A percentile compares a stretch with the other conserved stretches of the same genome.
Evolutionary conservation across 148 eudicot species (phyloP).

Genomic region (Cornus controversa): DNA sequence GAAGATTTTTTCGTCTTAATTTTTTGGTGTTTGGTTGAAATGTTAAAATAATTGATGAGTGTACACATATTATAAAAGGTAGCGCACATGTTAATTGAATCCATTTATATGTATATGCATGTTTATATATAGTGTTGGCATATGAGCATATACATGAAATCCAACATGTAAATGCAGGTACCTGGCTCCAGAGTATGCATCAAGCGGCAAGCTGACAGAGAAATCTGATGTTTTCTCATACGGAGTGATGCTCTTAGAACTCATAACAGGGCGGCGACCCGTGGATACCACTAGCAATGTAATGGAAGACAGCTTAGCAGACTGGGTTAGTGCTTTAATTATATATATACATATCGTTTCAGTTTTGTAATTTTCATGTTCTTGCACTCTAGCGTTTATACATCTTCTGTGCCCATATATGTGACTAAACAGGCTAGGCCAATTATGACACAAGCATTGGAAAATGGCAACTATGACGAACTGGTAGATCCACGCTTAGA

Average conservation of each 20-base stretch:
- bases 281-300: constrained; percentile 38
- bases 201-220: constrained; percentile 80
- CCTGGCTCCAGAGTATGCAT: constrained; percentile 87
- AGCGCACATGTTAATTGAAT: no score
- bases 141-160: not conserved
- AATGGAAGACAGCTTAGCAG: constrained; percentile 83
- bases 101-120: no score
- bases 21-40: no score
- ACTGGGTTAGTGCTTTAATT: constrained; percentile 55
- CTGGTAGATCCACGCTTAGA: constrained; percentile 55
- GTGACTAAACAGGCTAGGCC: constrained; percentile 59
- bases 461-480: constrained; percentile 52
- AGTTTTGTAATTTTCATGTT: not conserved
- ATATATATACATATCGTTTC: no score
- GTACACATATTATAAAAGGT: no score
- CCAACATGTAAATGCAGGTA: constrained; percentile 41
- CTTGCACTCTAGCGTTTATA: not conserved
- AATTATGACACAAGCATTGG: constrained; percentile 50
- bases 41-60: no score
- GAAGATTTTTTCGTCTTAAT: no score
- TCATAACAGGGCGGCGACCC: constrained; percentile 71
- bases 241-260: constrained; percentile 79
- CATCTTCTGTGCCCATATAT: not conserved
- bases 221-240: constrained; percentile 90
- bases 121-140: no score